phyloP scores from a whole-genome alignment of 1,139 yeast genomes.

The Hyphopichia pseudoburtonii region DNA sequence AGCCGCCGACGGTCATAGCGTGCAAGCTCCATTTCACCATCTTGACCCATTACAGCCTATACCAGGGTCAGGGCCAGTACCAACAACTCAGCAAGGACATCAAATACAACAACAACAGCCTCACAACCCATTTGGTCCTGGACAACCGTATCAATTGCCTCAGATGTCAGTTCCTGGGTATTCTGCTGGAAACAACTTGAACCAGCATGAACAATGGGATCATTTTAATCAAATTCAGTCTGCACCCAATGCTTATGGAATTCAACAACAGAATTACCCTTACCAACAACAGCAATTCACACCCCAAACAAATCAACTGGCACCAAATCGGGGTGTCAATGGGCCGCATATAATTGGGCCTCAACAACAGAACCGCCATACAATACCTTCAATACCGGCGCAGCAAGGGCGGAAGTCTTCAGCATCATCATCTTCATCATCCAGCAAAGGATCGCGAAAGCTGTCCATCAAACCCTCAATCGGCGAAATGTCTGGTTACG shows the following conservation, averaged over 20 bases:
- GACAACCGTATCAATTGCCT: slow-evolving; percentile 3
- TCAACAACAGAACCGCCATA: too few species aligned
- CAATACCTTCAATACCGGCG: neutral
- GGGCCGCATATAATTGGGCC: too few species aligned
- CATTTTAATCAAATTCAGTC: slow-evolving; percentile 9
- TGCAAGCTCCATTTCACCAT: slow-evolving; percentile 4
- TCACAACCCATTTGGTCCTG: neutral
- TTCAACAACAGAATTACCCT: slow-evolving; percentile 5
- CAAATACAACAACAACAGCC: neutral
- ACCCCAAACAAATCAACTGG: too few species aligned
- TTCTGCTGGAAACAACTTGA: neutral
- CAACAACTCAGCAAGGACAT: too few species aligned
- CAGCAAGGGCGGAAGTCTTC: slow-evolving; percentile 1
- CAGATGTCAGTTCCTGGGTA: slow-evolving; percentile 4
- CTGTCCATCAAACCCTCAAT: neutral
- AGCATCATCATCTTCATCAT: slow-evolving; percentile 4
- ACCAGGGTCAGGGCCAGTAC: too few species aligned
- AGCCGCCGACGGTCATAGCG: too few species aligned
- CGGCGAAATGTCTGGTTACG: neutral
- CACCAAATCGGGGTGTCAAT: too few species aligned
- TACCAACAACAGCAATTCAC: too few species aligned
- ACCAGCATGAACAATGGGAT: slow-evolving; percentile 4
- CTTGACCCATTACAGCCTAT: neutral
- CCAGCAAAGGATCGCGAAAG: slow-evolving; percentile 9
- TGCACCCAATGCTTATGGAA: neutral